Percentiles rank a stretch among this genome's conserved stretches.
phyloP scores from a whole-genome alignment of 2,329 filamentous ascomycete species.

The Diaporthe humulicola region DNA sequence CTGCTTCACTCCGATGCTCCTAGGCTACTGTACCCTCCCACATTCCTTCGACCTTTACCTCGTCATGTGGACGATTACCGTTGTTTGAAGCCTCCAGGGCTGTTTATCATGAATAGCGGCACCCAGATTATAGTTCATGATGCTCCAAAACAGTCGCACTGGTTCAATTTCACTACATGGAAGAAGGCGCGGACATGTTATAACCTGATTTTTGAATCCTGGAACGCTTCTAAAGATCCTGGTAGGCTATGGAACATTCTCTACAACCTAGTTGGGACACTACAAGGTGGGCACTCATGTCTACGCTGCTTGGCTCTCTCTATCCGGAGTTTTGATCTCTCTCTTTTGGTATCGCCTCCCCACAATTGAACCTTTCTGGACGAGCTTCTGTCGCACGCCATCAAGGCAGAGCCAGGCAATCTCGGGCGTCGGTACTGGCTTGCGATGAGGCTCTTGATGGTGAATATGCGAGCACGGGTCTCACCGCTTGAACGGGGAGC shows the following conservation, averaged over 20 bases:
- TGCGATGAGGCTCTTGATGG: not conserved
- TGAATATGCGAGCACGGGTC: not conserved
- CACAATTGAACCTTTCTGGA: not conserved
- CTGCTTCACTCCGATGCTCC: not conserved
- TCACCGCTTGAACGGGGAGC: slow-evolving; percentile 1
- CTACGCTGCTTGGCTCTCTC: not conserved
- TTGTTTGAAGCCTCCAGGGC: not conserved
- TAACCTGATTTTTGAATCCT: not conserved
- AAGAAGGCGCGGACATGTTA: not conserved
- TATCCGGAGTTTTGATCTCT: not conserved
- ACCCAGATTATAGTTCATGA: not conserved
- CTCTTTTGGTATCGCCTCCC: not conserved
- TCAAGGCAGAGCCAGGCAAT: not conserved
- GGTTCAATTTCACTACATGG: not conserved
- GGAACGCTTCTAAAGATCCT: not conserved
- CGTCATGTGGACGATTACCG: not conserved
- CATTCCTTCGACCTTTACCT: not conserved
- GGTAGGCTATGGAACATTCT: not conserved
- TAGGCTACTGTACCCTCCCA: too few species aligned
- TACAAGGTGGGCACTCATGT: not conserved
- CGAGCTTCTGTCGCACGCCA: not conserved
- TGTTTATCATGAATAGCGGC: not conserved
- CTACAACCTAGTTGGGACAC: not conserved
- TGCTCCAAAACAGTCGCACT: not conserved
- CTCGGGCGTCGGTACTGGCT: not conserved